Conservation (phyloP, 352 stramenopile species). For the Phytophthora palmivora region DNA sequence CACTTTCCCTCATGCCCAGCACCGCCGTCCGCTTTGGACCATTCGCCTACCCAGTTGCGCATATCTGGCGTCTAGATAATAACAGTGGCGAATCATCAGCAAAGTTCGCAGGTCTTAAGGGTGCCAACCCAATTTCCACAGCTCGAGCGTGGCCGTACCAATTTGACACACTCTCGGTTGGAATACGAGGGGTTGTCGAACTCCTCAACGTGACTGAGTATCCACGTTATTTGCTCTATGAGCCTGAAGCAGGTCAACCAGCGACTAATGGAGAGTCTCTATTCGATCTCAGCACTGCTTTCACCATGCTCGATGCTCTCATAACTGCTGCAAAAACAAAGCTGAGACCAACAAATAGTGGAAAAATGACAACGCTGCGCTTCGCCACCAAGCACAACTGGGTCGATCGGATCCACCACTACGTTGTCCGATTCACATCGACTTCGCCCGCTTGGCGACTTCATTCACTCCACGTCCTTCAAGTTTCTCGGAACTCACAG, state of each 20-base stretch:
- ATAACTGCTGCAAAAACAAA: conserved; percentile 1
- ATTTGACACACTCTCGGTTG: conserved; percentile 47
- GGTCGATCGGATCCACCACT: conserved; percentile 53
- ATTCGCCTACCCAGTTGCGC: conserved; percentile 53
- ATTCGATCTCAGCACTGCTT: conserved; percentile 30
- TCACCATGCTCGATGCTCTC: too few relatives aligned
- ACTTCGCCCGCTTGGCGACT: not conserved
- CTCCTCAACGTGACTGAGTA: conserved; percentile 40
- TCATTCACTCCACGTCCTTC: conserved; percentile 3
- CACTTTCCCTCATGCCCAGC: conserved; percentile 27
- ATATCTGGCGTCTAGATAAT: conserved; percentile 27
- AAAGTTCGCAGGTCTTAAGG: conserved; percentile 32
- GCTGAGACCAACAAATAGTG: not conserved
- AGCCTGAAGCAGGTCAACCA: conserved; percentile 1
- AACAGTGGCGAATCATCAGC: not conserved
- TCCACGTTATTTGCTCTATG: conserved; percentile 41
- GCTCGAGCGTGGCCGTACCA: conserved; percentile 44
- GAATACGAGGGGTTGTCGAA: conserved; percentile 33
- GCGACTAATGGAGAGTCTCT: conserved; percentile 10
- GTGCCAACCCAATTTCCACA: conserved; percentile 10
- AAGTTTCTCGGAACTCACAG: not conserved
- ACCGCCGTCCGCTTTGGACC: conserved; percentile 49
- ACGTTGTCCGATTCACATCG: conserved; percentile 16
- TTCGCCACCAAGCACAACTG: conserved; percentile 45
- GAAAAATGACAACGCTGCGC: conserved; percentile 4